phyloP scores from a whole-genome alignment of 192 early-diverging fungal species.

The Backusella tarrabulga region DNA sequence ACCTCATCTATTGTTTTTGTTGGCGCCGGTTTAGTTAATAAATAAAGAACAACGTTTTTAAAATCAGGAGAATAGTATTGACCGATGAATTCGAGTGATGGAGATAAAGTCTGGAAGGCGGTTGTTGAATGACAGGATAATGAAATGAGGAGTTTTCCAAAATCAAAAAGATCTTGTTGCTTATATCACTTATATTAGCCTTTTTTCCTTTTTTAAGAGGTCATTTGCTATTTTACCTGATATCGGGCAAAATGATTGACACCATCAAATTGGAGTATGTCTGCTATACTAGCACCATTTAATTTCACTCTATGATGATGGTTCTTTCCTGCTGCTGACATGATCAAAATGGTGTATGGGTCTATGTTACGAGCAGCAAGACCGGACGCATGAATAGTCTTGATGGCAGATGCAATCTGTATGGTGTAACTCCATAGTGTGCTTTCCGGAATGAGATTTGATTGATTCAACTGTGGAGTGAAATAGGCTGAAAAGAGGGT shows the following conservation, averaged over 20 bases:
- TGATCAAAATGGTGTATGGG: conserved; percentile 79
- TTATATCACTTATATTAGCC: conserved; percentile 21
- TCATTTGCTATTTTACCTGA: conserved; percentile 42
- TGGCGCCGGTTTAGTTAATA: conserved; percentile 69
- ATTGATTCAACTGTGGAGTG: conserved; percentile 27
- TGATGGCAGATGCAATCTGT: conserved; percentile 74
- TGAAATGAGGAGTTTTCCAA: conserved; percentile 74
- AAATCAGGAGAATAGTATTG: conserved; percentile 74
- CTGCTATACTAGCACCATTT: conserved; percentile 69
- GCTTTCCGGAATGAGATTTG: conserved; percentile 53
- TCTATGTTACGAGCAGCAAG: conserved; percentile 80
- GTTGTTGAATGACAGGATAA: conserved; percentile 68
- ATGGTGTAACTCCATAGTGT: conserved; percentile 77
- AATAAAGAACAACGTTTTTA: conserved; percentile 76
- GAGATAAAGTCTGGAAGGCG: conserved; percentile 64
- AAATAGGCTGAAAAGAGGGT: conserved; percentile 71
- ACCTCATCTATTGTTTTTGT: conserved; percentile 78
- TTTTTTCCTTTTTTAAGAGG: not conserved
- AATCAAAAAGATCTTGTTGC: conserved; percentile 79
- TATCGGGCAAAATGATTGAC: conserved; percentile 58
- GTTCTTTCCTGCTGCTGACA: conserved; percentile 53
- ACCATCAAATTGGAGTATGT: conserved; percentile 70
- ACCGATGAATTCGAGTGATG: conserved; percentile 73
- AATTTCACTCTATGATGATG: conserved; percentile 47
- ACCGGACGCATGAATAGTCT: conserved; percentile 77